A percentile compares a stretch with the other conserved stretches of the same genome.
These are phyloP conservation scores for Theileria sp. DNA, from an alignment of 169 alveolate genomes.

Conservation along the genomic window DNA sequence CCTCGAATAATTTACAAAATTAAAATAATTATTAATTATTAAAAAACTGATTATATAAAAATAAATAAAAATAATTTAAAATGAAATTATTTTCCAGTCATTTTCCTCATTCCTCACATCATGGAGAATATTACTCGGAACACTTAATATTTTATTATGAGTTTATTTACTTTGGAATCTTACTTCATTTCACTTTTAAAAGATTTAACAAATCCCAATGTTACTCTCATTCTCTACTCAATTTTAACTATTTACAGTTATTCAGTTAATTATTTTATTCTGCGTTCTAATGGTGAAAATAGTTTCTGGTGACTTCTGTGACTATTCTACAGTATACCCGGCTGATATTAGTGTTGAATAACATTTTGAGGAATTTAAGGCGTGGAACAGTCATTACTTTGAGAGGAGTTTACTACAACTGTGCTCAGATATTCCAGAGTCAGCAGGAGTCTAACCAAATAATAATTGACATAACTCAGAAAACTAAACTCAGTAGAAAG, in stretches of 20 bases:
- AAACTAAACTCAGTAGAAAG: slow-evolving; percentile 58
- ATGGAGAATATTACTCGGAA: too few species aligned
- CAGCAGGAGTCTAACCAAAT: slow-evolving; percentile 57
- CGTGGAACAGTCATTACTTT: slow-evolving; percentile 28
- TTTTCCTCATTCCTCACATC: not conserved
- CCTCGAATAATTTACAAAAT: not conserved
- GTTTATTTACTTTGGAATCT: not conserved
- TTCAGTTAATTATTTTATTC: too few species aligned
- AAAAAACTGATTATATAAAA: too few species aligned
- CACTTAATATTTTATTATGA: not conserved
- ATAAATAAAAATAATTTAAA: too few species aligned
- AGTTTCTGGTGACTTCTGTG: not conserved
- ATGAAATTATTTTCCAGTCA: too few species aligned
- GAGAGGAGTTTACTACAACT: slow-evolving; percentile 65
- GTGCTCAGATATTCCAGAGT: slow-evolving; percentile 47
- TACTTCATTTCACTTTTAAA: slow-evolving; percentile 4
- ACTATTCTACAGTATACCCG: not conserved
- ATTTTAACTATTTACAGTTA: not conserved
- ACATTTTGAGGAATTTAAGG: slow-evolving; percentile 1
- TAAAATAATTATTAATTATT: too few species aligned
- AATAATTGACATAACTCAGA: slow-evolving; percentile 56
- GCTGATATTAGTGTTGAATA: not conserved
- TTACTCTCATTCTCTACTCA: not conserved
- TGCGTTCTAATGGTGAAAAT: too few species aligned
- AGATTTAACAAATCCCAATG: not conserved